Evolutionary conservation across 345 rosid species (phyloP).

Genomic region (Linum tenue): DNA sequence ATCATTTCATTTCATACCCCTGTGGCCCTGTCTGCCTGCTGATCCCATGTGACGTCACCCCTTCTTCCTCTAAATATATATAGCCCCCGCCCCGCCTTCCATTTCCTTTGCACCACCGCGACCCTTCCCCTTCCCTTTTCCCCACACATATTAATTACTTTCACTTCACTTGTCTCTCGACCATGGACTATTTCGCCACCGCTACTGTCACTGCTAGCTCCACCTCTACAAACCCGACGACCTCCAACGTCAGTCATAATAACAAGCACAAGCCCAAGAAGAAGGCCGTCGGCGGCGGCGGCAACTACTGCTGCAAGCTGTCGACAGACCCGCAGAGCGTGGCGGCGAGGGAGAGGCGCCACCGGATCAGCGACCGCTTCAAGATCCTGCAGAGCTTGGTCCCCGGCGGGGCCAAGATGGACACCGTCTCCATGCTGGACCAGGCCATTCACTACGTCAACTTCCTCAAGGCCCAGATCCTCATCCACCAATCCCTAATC

Average conservation of each 20-base stretch:
- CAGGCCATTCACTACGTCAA: slow-evolving; percentile 86
- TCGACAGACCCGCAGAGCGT: slow-evolving; percentile 90
- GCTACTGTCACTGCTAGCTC: neutral
- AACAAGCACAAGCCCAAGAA: neutral
- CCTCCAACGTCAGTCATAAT: neutral
- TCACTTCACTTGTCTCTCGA: neutral
- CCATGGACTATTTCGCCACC: neutral
- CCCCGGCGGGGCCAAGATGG: slow-evolving; percentile 85
- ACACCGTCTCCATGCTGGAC: slow-evolving; percentile 81
- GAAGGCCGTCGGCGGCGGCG: too few species aligned
- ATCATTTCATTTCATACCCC: too few species aligned
- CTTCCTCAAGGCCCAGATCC: slow-evolving; percentile 68
- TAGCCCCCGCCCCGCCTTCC: too few species aligned
- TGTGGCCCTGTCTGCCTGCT: too few species aligned
- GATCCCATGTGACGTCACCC: too few species aligned
- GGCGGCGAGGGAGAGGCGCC: slow-evolving; percentile 83
- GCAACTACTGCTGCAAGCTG: slow-evolving; percentile 18
- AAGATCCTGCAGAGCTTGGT: slow-evolving; percentile 77
- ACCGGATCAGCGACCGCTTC: slow-evolving; percentile 74
- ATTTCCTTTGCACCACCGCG: too few species aligned
- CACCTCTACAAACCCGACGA: neutral
- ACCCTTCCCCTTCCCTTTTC: neutral
- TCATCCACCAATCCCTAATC: slow-evolving; percentile 53
- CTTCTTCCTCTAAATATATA: too few species aligned
- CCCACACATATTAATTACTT: neutral